Evolutionary conservation across 768 basidiomycete genomes (phyloP).

Genomic region (Flagelloscypha sp.): DNA sequence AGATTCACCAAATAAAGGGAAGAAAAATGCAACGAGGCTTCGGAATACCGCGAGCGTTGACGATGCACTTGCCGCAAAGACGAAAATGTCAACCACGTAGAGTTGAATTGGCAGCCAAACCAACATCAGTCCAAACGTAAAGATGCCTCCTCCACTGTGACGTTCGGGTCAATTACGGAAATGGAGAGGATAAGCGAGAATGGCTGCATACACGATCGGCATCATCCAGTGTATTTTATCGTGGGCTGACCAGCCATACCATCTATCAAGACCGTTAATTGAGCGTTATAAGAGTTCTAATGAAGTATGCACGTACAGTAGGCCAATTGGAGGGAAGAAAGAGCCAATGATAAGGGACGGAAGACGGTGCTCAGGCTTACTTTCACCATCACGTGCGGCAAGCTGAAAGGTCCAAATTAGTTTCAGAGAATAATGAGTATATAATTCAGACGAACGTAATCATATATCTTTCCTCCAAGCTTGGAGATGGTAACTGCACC

Average conservation of each 20-base stretch:
- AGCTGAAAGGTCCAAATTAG: too few species aligned
- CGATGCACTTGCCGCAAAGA: slow-evolving; percentile 53
- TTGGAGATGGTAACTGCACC: too few species aligned
- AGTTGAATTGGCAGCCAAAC: slow-evolving; percentile 56
- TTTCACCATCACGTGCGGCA: slow-evolving; percentile 26
- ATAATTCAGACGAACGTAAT: slow-evolving; percentile 22
- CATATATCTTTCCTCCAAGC: too few species aligned
- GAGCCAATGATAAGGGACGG: slow-evolving; percentile 41
- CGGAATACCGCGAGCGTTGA: slow-evolving; percentile 30
- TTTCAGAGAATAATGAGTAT: not conserved
- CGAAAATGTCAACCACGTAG: slow-evolving; percentile 62
- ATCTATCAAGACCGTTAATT: slow-evolving; percentile 36
- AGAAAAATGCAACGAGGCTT: slow-evolving; percentile 38
- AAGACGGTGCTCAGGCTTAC: slow-evolving; percentile 42
- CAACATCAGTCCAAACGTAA: slow-evolving; percentile 43
- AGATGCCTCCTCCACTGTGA: too few species aligned
- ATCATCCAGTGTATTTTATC: slow-evolving; percentile 57
- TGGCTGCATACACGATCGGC: slow-evolving; percentile 56
- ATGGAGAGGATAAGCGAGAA: too few species aligned
- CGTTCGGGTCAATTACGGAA: too few species aligned
- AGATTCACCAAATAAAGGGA: slow-evolving; percentile 39
- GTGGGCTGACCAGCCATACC: slow-evolving; percentile 73
- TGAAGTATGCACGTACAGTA: slow-evolving; percentile 28
- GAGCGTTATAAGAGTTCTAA: slow-evolving; percentile 8
- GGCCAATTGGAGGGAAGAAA: slow-evolving; percentile 35